Evolutionary conservation across 805 yeast species (phyloP), one percentile per base, ranked within the genome.

Genomic region (Metschnikowia proteae): DNA sequence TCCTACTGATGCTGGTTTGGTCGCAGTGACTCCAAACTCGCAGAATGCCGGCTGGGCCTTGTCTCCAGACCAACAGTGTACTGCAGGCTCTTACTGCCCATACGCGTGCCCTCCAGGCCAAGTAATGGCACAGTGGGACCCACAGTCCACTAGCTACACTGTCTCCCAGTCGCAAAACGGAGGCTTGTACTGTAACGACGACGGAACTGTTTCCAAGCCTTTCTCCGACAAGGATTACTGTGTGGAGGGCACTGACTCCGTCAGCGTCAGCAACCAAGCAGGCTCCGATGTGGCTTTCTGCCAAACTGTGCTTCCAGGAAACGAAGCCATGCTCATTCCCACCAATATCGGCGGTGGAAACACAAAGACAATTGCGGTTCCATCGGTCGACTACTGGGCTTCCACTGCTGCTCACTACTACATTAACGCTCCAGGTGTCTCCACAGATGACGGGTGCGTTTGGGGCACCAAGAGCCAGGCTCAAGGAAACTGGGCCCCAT

Each of bases 251-350:
- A 79, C 80, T 54, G 92, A 88, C 32, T 80, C 92, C 13, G 83
- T 88, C n/a, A 58, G 65, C 30, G 86, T 80, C 70, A 60, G 73
- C 48, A 88, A 88, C 72, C 58, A 64, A 8, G 82, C 85, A 13
- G 74, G 74, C 37, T 51, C 69, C 4, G 71, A 78, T 50, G 90
- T 88, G 55, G 91, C 96, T 6, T 82, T 89, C 67, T 89, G 97
- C 66, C 96, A 90, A 71, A 89, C 96, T 6, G 96, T 90, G 5
- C 75, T 90, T 49, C 97, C 97, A 25, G 97, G 97, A 57, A 87
- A 88, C 66, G 96, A 89, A 71, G 96, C 89, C 58, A 89, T 89
- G 96, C 74, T 88, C 64, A 88, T 90, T 56, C 97, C 97, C 51
- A 88, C 95, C 23, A 64, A 75, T 46, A 81, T 84, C 49, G 75